Base-by-base conservation (phyloP, 2,329 filamentous ascomycete species). In the Escovopsis sp. region DNA sequence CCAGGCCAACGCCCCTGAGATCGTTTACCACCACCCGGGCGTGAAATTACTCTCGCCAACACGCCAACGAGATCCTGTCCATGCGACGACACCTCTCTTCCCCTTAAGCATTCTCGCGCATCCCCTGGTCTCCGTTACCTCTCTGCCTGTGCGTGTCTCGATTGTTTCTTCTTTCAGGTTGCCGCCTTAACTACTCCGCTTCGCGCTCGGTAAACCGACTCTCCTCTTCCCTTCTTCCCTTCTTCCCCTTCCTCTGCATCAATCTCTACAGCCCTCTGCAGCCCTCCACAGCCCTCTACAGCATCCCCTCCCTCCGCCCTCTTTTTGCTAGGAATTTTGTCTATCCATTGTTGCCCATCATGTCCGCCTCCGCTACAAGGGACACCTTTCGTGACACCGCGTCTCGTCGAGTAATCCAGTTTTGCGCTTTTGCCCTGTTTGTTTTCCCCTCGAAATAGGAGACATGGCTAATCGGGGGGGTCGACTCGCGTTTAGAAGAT, bases 401-500 rank as follows among this genome's bases (percentile, higher is more conserved):
- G 12, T 15, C 34, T 20, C 34, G 34, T 20, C 34, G 34, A 36
- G 34, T 36, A 36, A 36, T 36, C 11, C 9, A 36, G 9, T 36
- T 36, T 35, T 36, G 15, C 34, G 34, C 39, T 14, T 35, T 12
- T 31, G n/a, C 11, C 24, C n/a, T 15, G 33, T 31, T 35, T 30
- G 20, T 35, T 20, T 10, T 8, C 24, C 20, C 33, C 20, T 37
- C 15, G n/a, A 12, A 14, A 16, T 13, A 29, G 27, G 27, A 30
- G 27, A 30, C 8, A 39, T 39, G 24, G n/a, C 30, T 39, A 15
- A 35, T 40, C 39, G 31, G 39, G 33, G 20, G 13, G 25, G 12
- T 33, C 27, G 29, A 25, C 36, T 29, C 37, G n/a, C 12, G n/a
- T 24, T 10, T 33, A 86, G 79, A 85, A 93, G 68, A 91, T 94